A percentile compares a stretch with the other conserved stretches of the same genome.
phyloP scores from a whole-genome alignment of 495 filamentous ascomycete genomes.

The Neurospora sp. region DNA sequence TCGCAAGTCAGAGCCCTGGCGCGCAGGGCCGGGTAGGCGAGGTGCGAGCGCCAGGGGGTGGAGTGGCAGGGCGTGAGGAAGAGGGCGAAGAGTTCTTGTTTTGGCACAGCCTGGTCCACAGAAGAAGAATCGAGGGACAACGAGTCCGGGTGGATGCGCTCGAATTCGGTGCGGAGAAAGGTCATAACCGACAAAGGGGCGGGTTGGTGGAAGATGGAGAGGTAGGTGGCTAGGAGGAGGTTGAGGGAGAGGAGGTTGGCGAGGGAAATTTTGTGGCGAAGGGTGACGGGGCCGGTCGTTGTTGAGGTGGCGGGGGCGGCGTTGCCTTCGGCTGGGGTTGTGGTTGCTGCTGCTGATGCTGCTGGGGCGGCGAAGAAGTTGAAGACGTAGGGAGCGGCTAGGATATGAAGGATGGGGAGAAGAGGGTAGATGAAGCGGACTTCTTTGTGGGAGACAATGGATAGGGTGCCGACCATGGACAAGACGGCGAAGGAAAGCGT shows the following conservation, averaged over 20 bases:
- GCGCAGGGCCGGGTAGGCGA: constrained; percentile 60
- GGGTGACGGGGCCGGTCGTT: constrained; percentile 9
- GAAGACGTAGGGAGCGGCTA: constrained; percentile 57
- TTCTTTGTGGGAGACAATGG: constrained; percentile 88
- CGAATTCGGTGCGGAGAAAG: constrained; percentile 65
- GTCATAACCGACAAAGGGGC: constrained; percentile 61
- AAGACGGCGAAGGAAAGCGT: constrained; percentile 54
- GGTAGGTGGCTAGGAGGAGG: constrained; percentile 61
- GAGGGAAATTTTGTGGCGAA: constrained; percentile 45
- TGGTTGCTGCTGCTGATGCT: constrained; percentile 11
- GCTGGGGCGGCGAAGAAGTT: constrained; percentile 50
- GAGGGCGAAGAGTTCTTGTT: constrained; percentile 52
- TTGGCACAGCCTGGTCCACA: neutral
- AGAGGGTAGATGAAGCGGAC: constrained; percentile 95
- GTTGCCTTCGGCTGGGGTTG: constrained; percentile 14
- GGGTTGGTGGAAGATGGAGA: constrained; percentile 64
- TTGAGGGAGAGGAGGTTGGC: constrained; percentile 54
- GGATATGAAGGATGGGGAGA: constrained; percentile 71
- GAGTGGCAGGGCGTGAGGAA: constrained; percentile 98
- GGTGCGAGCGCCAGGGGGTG: constrained; percentile 89
- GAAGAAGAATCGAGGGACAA: neutral
- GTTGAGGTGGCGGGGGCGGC: constrained; percentile 7
- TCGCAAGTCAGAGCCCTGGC: constrained; percentile 90
- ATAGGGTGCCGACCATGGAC: constrained; percentile 53
- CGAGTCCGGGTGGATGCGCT: constrained; percentile 22